A percentile compares a stretch with the other conserved stretches of the same genome.
Evolutionary conservation across 1,284 basidiomycete genomes (phyloP).

Genomic region (Rhodofomes roseus): DNA sequence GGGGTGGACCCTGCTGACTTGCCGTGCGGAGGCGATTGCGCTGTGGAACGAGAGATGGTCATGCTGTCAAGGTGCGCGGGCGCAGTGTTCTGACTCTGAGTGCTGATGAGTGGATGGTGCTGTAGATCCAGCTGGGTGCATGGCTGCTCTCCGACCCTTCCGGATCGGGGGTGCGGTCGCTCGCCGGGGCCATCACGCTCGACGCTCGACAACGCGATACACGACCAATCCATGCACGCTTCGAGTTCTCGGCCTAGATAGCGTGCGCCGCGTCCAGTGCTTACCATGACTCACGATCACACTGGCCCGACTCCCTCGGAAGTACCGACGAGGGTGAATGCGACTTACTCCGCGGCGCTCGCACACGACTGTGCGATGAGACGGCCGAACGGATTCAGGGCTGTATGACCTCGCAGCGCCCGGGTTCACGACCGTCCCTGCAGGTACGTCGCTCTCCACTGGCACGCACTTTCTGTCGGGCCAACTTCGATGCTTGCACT

Average conservation of each 20-base stretch:
- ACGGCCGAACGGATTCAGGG: constrained; percentile 53
- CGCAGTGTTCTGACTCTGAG: background rate
- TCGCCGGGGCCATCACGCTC: constrained; percentile 56
- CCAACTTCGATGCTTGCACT: constrained; percentile 19
- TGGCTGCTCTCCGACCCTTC: constrained; percentile 49
- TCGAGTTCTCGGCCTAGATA: background rate
- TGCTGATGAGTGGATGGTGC: background rate
- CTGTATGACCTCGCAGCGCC: constrained; percentile 48
- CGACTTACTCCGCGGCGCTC: constrained; percentile 46
- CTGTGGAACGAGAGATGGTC: constrained; percentile 49
- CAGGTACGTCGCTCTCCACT: constrained; percentile 23
- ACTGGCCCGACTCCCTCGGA: constrained; percentile 45
- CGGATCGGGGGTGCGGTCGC: constrained; percentile 46
- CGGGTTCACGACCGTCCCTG: constrained; percentile 43
- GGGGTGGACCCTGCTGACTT: constrained; percentile 62
- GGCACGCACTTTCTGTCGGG: background rate
- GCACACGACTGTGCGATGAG: constrained; percentile 50
- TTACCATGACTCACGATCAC: background rate
- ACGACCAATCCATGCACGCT: constrained; percentile 42
- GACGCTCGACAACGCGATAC: constrained; percentile 50
- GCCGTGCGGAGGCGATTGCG: constrained; percentile 49
- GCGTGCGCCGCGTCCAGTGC: background rate
- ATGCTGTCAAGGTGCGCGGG: constrained; percentile 49
- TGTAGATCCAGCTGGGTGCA: constrained; percentile 46
- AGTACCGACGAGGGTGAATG: constrained; percentile 43